Percentiles rank a stretch among this genome's conserved stretches.
Conservation (phyloP, 1,284 basidiomycete genomes). For the Garcileccinum viscosum region DNA sequence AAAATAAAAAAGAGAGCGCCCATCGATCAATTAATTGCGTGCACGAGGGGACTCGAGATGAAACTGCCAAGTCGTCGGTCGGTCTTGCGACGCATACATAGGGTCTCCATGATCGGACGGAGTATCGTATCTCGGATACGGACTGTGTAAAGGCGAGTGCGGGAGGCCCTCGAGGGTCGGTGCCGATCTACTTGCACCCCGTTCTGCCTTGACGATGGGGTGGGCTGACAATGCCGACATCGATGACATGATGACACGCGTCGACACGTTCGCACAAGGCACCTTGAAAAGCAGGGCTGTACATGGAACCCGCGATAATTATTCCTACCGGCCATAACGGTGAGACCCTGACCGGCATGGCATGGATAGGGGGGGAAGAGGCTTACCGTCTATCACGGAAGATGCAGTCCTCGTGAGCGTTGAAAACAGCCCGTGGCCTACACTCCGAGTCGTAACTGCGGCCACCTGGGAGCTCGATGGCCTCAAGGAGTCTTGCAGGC, state of each 20-base stretch:
- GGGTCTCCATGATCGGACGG: neutral
- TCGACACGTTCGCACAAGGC: neutral
- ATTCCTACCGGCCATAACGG: neutral
- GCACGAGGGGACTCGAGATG: neutral
- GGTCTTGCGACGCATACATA: neutral
- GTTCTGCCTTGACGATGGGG: neutral
- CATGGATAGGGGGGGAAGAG: neutral
- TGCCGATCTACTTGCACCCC: conserved; percentile 7
- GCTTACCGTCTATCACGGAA: neutral
- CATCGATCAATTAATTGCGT: conserved; percentile 10
- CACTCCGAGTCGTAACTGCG: neutral
- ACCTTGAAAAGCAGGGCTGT: neutral
- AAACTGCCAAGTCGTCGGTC: neutral
- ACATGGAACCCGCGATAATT: neutral
- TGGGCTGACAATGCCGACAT: conserved; percentile 5
- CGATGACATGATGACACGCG: neutral
- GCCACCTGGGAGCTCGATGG: conserved; percentile 11
- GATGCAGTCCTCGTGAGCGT: neutral
- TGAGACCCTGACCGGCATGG: neutral
- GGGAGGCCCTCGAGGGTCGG: neutral
- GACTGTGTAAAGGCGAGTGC: neutral
- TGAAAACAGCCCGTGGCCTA: neutral
- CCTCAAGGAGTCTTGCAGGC: conserved; percentile 1
- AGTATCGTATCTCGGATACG: neutral
- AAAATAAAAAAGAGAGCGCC: neutral